Base-by-base conservation (phyloP, 345 rosid species). In the Microthlaspi erraticum region DNA sequence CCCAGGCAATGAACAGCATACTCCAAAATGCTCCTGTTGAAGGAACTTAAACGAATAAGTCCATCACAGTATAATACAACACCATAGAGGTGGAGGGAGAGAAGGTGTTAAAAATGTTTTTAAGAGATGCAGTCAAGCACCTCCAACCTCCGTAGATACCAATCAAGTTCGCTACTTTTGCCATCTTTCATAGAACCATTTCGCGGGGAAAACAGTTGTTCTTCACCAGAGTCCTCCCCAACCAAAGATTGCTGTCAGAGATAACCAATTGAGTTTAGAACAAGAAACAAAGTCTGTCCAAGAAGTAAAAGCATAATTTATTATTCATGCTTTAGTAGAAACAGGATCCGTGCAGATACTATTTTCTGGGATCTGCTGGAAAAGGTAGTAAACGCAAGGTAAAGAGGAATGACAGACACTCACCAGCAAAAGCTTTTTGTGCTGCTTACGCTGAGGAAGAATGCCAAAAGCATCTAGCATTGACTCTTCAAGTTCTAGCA, bases 401-500 rank as follows among this genome's bases (percentile, higher is more conserved):
- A 44, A 23, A 36, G 12, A 53, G 70, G 43, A 56, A 60, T 37
- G 70, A 67, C 62, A 38, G 66, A 39, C 50, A 78, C 89, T 79
- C 78, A 92, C 99, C 84, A 90, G 81, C 81, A 95, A 78, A 73
- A 87, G 92, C 62, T 95, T 92, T 83, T 92, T 95, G 70, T 95
- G 97, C 61, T 92, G 92, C 81, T 95, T 87, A 68, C 96, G 91
- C 64, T 88, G 98, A 44, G 99, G 99, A 72, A 95, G 97, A 83
- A 95, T 90, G 67, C 99, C 99, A 78, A 92, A 92, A 59, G 90
- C 88, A 86, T 95, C 98, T 49, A 95, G 80, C 99, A 95, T 86
- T 63, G 92, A 80, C 77, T 92, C 99, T 66, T 95, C 97, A 79
- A 92, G 83, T 77, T 95, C 99, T 95, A 76, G 59, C 38, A 42